Evolutionary conservation across 345 rosid species (phyloP).

Genomic region (Corymbia maculata): DNA sequence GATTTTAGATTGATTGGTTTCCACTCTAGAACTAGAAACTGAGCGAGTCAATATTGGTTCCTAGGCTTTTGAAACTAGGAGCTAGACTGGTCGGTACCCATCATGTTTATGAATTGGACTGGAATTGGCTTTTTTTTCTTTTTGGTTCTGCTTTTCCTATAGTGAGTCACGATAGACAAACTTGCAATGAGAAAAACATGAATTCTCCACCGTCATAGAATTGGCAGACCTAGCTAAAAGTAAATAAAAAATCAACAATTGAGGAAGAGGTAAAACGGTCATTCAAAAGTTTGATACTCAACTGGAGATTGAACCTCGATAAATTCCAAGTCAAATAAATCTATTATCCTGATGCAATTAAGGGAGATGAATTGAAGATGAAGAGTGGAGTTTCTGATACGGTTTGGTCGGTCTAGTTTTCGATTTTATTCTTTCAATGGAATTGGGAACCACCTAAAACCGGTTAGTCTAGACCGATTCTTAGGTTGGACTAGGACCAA

Average conservation of each 20-base stretch:
- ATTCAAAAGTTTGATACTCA: not conserved
- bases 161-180: not conserved
- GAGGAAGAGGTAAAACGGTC: not conserved
- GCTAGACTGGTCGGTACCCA: fast-evolving
- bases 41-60: fast-evolving
- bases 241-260: not conserved
- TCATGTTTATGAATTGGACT: fast-evolving
- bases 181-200: fast-evolving
- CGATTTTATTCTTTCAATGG: too few species aligned
- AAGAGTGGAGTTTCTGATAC: not conserved
- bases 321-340: not conserved
- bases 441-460: fast-evolving
- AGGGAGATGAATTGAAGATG: not conserved
- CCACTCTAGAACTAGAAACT: fast-evolving
- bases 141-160: fast-evolving
- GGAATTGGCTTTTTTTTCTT: fast-evolving
- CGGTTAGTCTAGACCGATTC: too few species aligned
- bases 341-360: not conserved
- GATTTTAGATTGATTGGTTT: fast-evolving
- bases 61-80: fast-evolving
- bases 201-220: not conserved
- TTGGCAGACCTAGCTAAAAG: not conserved
- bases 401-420: not conserved
- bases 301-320: not conserved
- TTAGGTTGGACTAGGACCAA: fast-evolving